Evolutionary conservation across 768 basidiomycete genomes (phyloP), one percentile per base, ranked within the genome.

Genomic region (Xanthoconium stramineum): DNA sequence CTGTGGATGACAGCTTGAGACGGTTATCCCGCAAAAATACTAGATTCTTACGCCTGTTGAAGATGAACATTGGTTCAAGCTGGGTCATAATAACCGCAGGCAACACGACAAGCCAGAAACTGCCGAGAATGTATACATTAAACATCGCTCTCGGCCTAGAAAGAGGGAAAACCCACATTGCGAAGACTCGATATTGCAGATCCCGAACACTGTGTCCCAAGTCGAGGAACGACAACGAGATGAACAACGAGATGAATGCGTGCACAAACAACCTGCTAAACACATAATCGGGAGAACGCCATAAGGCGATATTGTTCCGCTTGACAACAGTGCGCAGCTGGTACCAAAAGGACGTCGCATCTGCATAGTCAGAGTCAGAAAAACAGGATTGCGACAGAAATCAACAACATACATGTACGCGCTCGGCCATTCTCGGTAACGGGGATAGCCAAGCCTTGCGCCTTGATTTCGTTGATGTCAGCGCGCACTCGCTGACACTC

Each of bases 261-360:
- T 89, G 86, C 15, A 88, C 82, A 69, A 91, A 91, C 28, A 93
- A 74, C 19, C 93, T 83, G 50, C 84, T 91, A 75, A 86, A 94
- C 48, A 91, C 83, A 68, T 94, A 95, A 60, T 92, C 85, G 4
- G 91, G 89, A 10, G 86, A 89, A 52, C 93, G 78, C 88, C 89
- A 94, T 13, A 94, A 74, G 3, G 89, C 84, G 7, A 76, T 63
- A 63, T 84, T 84, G 66, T 89, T 88, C 40, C 92, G 79, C 20
- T 74, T 61, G 17, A 84, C 77, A 55, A 94, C 90, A 14, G 78
- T 76, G 59, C 77, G 77, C 58, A 94, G 75, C 69, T 96, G 93
- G 67, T 85, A 86, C 49, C 78, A 69, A 75, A 91, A 87, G 0
- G 87, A 77, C 0, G 90, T 91, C 1, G 92, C 88, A 68, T 90